phyloP scores from a whole-genome alignment of 176 grass and related monocot genomes.

The Canna indica region DNA sequence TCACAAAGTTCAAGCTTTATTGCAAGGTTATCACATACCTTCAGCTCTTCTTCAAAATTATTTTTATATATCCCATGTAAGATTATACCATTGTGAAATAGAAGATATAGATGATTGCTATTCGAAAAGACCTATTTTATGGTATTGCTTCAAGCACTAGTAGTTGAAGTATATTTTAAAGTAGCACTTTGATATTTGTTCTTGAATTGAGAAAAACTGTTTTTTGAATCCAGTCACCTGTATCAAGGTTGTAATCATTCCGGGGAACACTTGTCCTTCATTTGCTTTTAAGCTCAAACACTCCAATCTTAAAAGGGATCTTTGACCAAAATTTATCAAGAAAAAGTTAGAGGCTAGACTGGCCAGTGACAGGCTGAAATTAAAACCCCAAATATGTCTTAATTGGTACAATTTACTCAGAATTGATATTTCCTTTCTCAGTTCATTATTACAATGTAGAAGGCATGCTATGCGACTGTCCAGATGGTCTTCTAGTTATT shows the following conservation, averaged over 20 bases:
- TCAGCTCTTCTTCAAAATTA: slow-evolving; percentile 10
- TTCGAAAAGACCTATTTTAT: not conserved
- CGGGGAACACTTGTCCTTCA: not conserved
- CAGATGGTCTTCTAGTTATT: not conserved
- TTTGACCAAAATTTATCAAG: not conserved
- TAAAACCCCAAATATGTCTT: not conserved
- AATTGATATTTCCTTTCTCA: not conserved
- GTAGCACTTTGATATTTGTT: too few relatives aligned
- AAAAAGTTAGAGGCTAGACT: not conserved
- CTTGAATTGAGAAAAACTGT: too few relatives aligned
- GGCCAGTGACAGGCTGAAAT: not conserved
- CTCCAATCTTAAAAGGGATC: not conserved
- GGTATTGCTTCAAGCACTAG: not conserved
- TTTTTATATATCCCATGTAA: not conserved
- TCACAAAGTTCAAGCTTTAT: slow-evolving; percentile 96
- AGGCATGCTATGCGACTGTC: not conserved
- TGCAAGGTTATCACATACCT: slow-evolving; percentile 62
- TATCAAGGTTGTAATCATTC: not conserved
- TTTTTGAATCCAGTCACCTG: too few relatives aligned
- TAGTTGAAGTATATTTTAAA: too few relatives aligned
- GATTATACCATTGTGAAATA: not conserved
- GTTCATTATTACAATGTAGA: not conserved
- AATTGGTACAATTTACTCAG: not conserved
- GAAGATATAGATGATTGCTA: not conserved
- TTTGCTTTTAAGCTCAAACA: not conserved